These are phyloP conservation scores for Epipyxis sp. DNA, from an alignment of 108 stramenopile species.

Conservation along the genomic window DNA sequence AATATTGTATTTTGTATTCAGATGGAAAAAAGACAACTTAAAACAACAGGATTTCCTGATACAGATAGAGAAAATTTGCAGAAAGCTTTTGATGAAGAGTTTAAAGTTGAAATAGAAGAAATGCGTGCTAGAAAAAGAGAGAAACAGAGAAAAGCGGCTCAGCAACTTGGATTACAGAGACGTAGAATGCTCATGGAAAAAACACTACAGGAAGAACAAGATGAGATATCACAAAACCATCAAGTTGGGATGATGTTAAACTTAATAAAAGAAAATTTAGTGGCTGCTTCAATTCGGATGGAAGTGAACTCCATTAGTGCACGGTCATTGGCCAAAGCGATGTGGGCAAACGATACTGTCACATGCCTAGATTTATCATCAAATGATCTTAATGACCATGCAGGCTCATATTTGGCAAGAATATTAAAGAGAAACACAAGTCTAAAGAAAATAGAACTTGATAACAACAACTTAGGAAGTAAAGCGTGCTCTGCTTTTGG, in stretches of 20 bases:
- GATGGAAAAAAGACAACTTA: not conserved
- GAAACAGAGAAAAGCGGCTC: not conserved
- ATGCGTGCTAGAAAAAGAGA: not conserved
- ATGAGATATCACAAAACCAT: slow-evolving; percentile 39
- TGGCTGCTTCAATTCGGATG: slow-evolving; percentile 27
- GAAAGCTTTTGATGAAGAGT: slow-evolving; percentile 27
- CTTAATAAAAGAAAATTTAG: slow-evolving; percentile 27
- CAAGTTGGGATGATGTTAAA: slow-evolving; percentile 41
- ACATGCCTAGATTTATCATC: slow-evolving; percentile 47
- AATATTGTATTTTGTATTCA: not conserved
- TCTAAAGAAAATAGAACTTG: slow-evolving; percentile 44
- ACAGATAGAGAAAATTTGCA: slow-evolving; percentile 9
- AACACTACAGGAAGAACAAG: slow-evolving; percentile 47
- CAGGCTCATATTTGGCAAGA: slow-evolving; percentile 46
- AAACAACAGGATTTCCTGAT: slow-evolving; percentile 19
- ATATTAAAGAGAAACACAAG: slow-evolving; percentile 43
- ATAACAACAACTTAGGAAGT: slow-evolving; percentile 35
- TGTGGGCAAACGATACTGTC: slow-evolving; percentile 48
- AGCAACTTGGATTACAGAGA: slow-evolving; percentile 36
- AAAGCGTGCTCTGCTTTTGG: slow-evolving; percentile 13
- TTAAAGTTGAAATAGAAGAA: slow-evolving; percentile 7
- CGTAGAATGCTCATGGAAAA: slow-evolving; percentile 51
- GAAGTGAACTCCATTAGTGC: slow-evolving; percentile 46
- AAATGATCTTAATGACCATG: slow-evolving; percentile 42
- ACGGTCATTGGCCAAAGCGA: slow-evolving; percentile 45